Base-by-base conservation (phyloP, 257 asterid genomes). In the Dorcoceras hygrometricum region DNA sequence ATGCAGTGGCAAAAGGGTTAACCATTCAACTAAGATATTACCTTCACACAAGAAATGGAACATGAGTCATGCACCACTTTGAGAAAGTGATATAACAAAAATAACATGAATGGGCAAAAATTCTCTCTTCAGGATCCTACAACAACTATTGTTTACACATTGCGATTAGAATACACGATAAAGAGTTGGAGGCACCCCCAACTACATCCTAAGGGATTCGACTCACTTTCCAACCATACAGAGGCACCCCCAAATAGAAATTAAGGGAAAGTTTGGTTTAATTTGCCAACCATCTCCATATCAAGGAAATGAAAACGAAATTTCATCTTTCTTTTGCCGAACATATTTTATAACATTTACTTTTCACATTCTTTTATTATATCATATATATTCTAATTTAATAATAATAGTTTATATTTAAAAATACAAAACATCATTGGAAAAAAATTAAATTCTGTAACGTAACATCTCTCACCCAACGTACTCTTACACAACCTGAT, bases 11-110 rank as follows among this genome's bases (percentile, higher is more conserved):
- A n/a, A 32, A 68, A n/a, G n/a, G n/a, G 19, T 14, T 24, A 63
- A 22, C 67, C 28, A 24, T 32, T 62, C 64, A 61, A 65, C 36
- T 48, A 57, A 31, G 55, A 46, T 27, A 51, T 28, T 36, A 28
- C 59, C 53, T 14, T 6, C 4, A 36, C 4, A n/a, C 36, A 26
- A 61, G 60, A 63, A 46, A 20, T 62, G 55, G 61, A 70, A 28
- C 66, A 39, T 11, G 50, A 39, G 18, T 12, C 50, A 39, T 39
- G 50, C 50, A 12, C 50, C 50, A 39, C 50, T 0, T 39, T 39
- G 50, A 39, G n/a, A 39, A 46, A 16, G 53, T 46, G 53, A 16
- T 16, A 2, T 46, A 46, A 46, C 6, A 1, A 46, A 46, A 46
- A 14, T 46, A 14, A 46, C 20, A 16, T 4, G 20, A 14, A 46